phyloP scores from a whole-genome alignment of 2,329 filamentous ascomycete genomes.

The Shiraia sp. region DNA sequence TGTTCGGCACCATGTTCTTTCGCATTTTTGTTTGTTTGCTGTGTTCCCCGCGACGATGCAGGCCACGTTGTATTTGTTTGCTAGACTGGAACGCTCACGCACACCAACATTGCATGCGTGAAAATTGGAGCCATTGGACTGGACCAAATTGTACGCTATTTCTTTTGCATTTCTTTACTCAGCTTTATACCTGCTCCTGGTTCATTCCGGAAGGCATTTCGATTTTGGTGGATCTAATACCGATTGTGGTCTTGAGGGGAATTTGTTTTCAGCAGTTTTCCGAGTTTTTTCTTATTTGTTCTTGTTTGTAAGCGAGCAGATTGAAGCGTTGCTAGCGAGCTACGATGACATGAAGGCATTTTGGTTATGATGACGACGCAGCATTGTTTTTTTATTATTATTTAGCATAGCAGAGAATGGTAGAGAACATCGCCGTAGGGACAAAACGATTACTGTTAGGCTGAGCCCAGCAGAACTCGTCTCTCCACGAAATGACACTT shows the following conservation, averaged over 20 bases:
- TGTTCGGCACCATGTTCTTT: slow-evolving; percentile 27
- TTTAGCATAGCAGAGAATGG: too few species aligned
- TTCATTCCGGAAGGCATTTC: slow-evolving; percentile 13
- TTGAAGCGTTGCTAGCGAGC: slow-evolving; percentile 11
- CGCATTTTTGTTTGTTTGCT: slow-evolving; percentile 29
- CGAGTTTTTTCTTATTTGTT: slow-evolving; percentile 5
- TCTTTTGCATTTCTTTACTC: slow-evolving; percentile 11
- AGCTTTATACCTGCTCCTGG: slow-evolving; percentile 35
- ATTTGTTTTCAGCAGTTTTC: slow-evolving; percentile 8
- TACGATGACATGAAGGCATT: slow-evolving; percentile 15
- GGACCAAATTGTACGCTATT: slow-evolving; percentile 18
- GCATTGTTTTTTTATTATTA: slow-evolving; percentile 11
- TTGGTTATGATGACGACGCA: slow-evolving; percentile 19
- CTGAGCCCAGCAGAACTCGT: too few species aligned
- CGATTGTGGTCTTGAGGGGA: slow-evolving; percentile 18
- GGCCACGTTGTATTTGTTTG: slow-evolving; percentile 43
- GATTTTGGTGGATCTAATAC: slow-evolving; percentile 33
- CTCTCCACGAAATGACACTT: too few species aligned
- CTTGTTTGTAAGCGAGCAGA: slow-evolving; percentile 10
- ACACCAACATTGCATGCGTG: slow-evolving; percentile 35
- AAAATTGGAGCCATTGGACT: slow-evolving; percentile 21
- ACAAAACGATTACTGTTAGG: too few species aligned
- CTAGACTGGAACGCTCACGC: slow-evolving; percentile 45
- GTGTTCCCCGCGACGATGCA: slow-evolving; percentile 36
- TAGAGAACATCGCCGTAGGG: too few species aligned